phyloP scores from a whole-genome alignment of 352 stramenopile genomes.

The Lagenidium giganteum region DNA sequence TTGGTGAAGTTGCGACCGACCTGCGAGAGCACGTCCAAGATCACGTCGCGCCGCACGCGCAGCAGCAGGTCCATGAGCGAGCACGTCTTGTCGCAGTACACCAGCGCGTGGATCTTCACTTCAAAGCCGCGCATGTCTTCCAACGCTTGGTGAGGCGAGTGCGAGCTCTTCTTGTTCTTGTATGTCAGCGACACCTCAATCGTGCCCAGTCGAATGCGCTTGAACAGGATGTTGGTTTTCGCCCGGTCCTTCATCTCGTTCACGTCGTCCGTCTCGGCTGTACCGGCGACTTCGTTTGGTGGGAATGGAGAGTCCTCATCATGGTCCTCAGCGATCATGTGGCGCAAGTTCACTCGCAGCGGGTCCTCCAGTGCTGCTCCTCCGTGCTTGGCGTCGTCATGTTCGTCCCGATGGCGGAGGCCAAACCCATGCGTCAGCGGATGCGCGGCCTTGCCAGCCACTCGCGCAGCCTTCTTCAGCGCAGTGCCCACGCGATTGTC shows the following conservation, averaged over 20 bases:
- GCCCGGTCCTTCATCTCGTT: constrained; percentile 37
- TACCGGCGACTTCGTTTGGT: constrained; percentile 30
- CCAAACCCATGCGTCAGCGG: constrained; percentile 35
- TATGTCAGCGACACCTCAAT: constrained; percentile 77
- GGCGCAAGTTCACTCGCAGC: too few relatives aligned
- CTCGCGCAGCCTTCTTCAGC: constrained; percentile 53
- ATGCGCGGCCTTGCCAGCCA: constrained; percentile 57
- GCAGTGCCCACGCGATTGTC: constrained; percentile 24
- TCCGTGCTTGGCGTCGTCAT: too few relatives aligned
- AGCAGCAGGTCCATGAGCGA: constrained; percentile 66
- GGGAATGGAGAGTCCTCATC: constrained; percentile 19
- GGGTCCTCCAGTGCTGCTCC: too few relatives aligned
- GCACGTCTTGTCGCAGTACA: constrained; percentile 86
- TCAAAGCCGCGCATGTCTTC: constrained; percentile 85
- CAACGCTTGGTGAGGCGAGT: constrained; percentile 31
- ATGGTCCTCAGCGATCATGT: constrained; percentile 1
- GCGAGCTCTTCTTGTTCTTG: constrained; percentile 65
- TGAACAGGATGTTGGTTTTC: constrained; percentile 68
- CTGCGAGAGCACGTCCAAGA: constrained; percentile 80
- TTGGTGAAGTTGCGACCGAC: constrained; percentile 85
- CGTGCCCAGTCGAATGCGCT: constrained; percentile 71
- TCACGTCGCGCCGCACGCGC: constrained; percentile 70
- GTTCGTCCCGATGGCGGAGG: constrained; percentile 17
- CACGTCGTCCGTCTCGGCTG: constrained; percentile 12
- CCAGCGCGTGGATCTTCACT: constrained; percentile 79